Base-by-base conservation (phyloP, 352 stramenopile species). In the Phytophthora pluvialis region DNA sequence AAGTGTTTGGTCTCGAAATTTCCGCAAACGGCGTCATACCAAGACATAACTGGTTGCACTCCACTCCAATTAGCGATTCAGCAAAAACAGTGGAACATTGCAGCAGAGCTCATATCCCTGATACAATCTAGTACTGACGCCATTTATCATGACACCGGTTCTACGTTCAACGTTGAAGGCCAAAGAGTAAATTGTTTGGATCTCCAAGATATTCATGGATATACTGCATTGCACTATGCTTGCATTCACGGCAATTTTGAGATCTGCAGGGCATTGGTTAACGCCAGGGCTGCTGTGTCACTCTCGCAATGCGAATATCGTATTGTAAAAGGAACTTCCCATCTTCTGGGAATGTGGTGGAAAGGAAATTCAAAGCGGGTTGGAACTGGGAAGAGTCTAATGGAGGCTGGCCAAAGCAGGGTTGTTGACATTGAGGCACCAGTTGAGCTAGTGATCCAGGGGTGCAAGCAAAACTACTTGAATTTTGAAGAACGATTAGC, bases 211-310 rank as follows among this genome's bases (percentile, higher is more conserved):
- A 45, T 73, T 35, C 39, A 80, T 33, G 81, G 81, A 4, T 89
- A 81, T 60, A 89, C 79, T 10, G 59, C 77, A 12, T 60, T 90
- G 5, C 81, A 90, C 29, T 89, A 89, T 47, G 77, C 77, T 5
- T 83, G 79, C 11, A 71, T 73, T 21, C 59, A 73, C 13, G 73
- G 57, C 1, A 73, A 79, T 25, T 26, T 76, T 18, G 38, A 60
- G 0, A 52, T 85, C 0, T 81, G 68, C 47, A 25, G 29, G 18
- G 70, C 73, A 1, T 67, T 90, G 26, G 29, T 80, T 15, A 47
- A 64, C n/a, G 57, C 71, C 38, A 67, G 64, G 5, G 75, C 79
- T 16, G 36, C 52, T n/a, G 39, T 69, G 10, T 59, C 39, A 9
- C 44, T 87, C 4, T 86, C 75, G 5, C 54, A 31, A 25, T 79